phyloP scores from a whole-genome alignment of 129 eudicot species.

The Lactuca saligna region DNA sequence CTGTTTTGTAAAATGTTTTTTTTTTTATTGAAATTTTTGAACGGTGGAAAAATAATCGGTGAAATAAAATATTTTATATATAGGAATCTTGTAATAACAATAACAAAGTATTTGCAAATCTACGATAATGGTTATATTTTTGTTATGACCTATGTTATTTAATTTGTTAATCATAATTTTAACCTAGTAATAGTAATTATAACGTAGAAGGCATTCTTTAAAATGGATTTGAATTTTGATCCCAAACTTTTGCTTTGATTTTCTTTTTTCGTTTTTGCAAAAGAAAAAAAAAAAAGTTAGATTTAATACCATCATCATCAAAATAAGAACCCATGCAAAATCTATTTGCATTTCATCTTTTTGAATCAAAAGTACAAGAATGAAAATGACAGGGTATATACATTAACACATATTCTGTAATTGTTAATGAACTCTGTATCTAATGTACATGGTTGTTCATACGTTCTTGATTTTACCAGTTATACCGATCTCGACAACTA shows the following conservation, averaged over 20 bases:
- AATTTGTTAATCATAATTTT: too few species aligned
- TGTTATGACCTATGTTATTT: too few species aligned
- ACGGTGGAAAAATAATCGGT: too few species aligned
- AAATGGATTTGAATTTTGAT: constrained; percentile 1
- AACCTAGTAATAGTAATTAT: too few species aligned
- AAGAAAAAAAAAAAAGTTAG: neutral
- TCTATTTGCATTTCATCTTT: constrained; percentile 6
- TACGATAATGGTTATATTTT: too few species aligned
- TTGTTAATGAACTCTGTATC: neutral
- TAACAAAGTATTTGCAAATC: too few species aligned
- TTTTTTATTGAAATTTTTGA: too few species aligned
- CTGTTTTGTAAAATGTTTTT: too few species aligned
- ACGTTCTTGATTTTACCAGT: neutral
- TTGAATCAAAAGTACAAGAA: neutral
- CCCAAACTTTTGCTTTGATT: neutral
- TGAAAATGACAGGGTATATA: neutral
- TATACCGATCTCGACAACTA: constrained; percentile 6
- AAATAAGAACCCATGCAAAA: neutral
- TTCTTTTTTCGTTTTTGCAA: neutral
- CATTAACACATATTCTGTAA: neutral
- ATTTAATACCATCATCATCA: neutral
- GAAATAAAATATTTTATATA: too few species aligned
- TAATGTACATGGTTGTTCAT: neutral
- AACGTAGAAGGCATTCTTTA: too few species aligned
- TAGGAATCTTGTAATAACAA: too few species aligned